A percentile compares a stretch with the other conserved stretches of the same genome.
Conservation (phyloP, 768 basidiomycete genomes). For the Arthromyces matolae region DNA sequence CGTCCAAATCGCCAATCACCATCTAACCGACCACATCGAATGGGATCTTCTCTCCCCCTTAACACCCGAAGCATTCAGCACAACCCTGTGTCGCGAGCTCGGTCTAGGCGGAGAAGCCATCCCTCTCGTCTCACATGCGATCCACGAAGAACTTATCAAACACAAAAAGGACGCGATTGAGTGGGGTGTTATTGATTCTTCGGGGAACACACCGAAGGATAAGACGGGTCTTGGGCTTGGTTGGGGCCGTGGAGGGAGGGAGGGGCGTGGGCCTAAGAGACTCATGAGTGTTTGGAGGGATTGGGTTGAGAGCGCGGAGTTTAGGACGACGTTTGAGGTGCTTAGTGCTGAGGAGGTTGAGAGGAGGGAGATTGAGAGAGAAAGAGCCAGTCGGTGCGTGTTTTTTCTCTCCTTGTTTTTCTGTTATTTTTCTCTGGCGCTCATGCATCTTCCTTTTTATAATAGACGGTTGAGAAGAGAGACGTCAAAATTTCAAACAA, state of each 20-base stretch:
- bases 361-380: conserved; percentile 81
- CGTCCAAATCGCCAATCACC: conserved; percentile 90
- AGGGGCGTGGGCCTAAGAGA: conserved; percentile 75
- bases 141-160: conserved; percentile 93
- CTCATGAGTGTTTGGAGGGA: conserved; percentile 92
- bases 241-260: conserved; percentile 73
- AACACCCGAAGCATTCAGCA: conserved; percentile 83
- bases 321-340: conserved; percentile 83
- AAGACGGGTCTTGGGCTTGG: conserved; percentile 78
- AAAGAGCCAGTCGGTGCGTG: conserved; percentile 67
- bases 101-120: conserved; percentile 85
- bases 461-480: conserved; percentile 35
- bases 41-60: conserved; percentile 96
- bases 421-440: neutral
- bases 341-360: conserved; percentile 90
- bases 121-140: conserved; percentile 86
- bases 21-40: conserved; percentile 93
- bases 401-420: neutral
- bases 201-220: conserved; percentile 53
- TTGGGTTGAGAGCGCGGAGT: conserved; percentile 91
- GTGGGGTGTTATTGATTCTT: conserved; percentile 71
- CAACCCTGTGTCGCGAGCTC: conserved; percentile 77
- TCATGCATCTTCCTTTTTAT: conserved; percentile 2
- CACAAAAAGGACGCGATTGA: conserved; percentile 95
- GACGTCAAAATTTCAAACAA: conserved; percentile 42